A percentile compares a stretch with the other conserved stretches of the same genome.
These are phyloP conservation scores for Jatropha podagrica DNA, from an alignment of 441 rosid species.

Conservation along the genomic window DNA sequence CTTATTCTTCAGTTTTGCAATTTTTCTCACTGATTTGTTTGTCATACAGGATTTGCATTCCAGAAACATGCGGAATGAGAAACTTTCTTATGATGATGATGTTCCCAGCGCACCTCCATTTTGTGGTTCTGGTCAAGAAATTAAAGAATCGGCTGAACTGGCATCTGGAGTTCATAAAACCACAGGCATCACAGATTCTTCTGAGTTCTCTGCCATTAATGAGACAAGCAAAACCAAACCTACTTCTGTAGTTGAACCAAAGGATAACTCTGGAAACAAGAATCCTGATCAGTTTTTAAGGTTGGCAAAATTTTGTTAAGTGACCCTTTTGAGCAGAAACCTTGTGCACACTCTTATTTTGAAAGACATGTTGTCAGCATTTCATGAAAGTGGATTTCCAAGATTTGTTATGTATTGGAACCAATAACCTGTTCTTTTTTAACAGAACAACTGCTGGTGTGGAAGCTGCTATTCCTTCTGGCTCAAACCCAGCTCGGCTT, in stretches of 20 bases:
- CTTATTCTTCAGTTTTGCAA: not conserved
- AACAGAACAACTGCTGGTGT: slow-evolving; percentile 50
- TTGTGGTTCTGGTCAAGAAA: slow-evolving; percentile 55
- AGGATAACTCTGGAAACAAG: slow-evolving; percentile 40
- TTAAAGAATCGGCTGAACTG: slow-evolving; percentile 44
- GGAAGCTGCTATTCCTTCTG: slow-evolving; percentile 56
- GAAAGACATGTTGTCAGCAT: not conserved
- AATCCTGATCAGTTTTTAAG: slow-evolving; percentile 56
- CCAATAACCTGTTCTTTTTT: slow-evolving; percentile 15
- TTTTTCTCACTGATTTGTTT: not conserved
- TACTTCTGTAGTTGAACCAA: slow-evolving; percentile 33
- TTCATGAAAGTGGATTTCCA: not conserved
- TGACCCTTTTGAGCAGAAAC: slow-evolving; percentile 6
- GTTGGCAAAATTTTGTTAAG: slow-evolving; percentile 35
- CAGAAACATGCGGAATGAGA: slow-evolving; percentile 32
- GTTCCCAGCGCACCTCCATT: slow-evolving; percentile 95
- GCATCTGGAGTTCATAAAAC: slow-evolving; percentile 36
- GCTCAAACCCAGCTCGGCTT: slow-evolving; percentile 66
- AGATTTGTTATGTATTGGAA: slow-evolving; percentile 6
- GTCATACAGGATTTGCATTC: slow-evolving; percentile 48
- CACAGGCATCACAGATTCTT: slow-evolving; percentile 23
- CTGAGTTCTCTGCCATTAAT: slow-evolving; percentile 19
- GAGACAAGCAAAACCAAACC: slow-evolving; percentile 29
- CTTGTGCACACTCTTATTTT: not conserved
- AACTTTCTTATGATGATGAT: slow-evolving; percentile 53